These are phyloP conservation scores for Fonsecaea monophora DNA, from an alignment of 2,329 filamentous ascomycete genomes.

Conservation along the genomic window DNA sequence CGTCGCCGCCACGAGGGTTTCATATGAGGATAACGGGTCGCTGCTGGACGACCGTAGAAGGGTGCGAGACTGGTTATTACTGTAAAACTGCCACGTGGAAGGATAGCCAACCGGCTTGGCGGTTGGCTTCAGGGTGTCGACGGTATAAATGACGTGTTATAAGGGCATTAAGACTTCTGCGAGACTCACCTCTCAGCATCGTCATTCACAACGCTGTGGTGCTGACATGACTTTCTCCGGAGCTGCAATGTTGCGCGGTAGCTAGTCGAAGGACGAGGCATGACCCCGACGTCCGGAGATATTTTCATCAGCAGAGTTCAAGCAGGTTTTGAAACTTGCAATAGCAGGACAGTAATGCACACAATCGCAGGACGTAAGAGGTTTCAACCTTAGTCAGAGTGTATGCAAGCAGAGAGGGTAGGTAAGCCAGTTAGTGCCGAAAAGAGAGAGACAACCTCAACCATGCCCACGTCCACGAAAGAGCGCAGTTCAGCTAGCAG, in stretches of 20 bases:
- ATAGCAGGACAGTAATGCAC: no score
- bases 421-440: no score
- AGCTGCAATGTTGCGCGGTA: conserved; percentile 47
- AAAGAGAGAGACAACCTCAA: no score
- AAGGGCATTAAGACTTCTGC: no score
- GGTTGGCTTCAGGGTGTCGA: conserved; percentile 35
- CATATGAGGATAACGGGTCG: conserved; percentile 27
- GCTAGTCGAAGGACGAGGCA: conserved; percentile 49
- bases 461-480: no score
- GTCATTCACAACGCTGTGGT: conserved; percentile 48
- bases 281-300: conserved; percentile 49
- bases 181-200: conserved; percentile 24
- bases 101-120: conserved; percentile 29
- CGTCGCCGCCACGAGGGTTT: conserved; percentile 22
- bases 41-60: not conserved
- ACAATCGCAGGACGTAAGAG: no score
- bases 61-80: conserved; percentile 26
- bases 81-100: conserved; percentile 43
- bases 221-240: conserved; percentile 45
- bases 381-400: no score
- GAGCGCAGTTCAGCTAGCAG: no score
- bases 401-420: no score
- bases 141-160: not conserved
- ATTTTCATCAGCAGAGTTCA: not conserved
- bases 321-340: not conserved